phyloP scores from a whole-genome alignment of 2,329 filamentous ascomycete genomes.

The Beauveria medogensis region DNA sequence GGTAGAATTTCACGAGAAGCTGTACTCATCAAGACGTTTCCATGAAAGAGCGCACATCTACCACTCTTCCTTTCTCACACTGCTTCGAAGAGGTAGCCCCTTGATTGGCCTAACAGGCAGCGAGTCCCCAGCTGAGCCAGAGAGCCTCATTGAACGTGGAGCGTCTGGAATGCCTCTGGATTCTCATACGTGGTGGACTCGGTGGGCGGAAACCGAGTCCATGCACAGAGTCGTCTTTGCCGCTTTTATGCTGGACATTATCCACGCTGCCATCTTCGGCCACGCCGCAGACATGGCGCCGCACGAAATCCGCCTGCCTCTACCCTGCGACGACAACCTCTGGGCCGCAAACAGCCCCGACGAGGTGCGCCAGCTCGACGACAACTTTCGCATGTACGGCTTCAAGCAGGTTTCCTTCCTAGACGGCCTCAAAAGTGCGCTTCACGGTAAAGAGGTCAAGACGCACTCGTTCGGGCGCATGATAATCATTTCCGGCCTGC shows the following conservation, averaged over 20 bases:
- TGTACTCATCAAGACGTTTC: conserved; percentile 72
- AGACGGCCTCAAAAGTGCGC: conserved; percentile 73
- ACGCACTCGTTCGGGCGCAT: conserved; percentile 86
- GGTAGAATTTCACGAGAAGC: conserved; percentile 85
- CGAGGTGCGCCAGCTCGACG: conserved; percentile 68
- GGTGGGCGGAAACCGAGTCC: conserved; percentile 84
- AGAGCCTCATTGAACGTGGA: conserved; percentile 30
- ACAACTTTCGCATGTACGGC: conserved; percentile 67
- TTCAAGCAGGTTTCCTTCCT: conserved; percentile 74
- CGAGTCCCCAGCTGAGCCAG: conserved; percentile 63
- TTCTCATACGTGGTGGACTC: conserved; percentile 60
- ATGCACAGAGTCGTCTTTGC: conserved; percentile 81
- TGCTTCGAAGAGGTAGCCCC: conserved; percentile 80
- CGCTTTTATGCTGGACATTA: conserved; percentile 82
- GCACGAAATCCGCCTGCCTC: conserved; percentile 75
- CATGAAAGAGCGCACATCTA: conserved; percentile 89
- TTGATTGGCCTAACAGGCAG: conserved; percentile 71
- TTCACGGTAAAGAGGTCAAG: conserved; percentile 72
- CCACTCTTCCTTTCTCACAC: conserved; percentile 74
- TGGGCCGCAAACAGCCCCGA: conserved; percentile 77
- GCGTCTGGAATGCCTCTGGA: conserved; percentile 25
- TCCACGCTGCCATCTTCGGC: conserved; percentile 87
- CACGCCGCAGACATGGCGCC: conserved; percentile 86
- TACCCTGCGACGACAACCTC: conserved; percentile 79
- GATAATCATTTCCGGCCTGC: conserved; percentile 79